Base-by-base conservation (phyloP, 2,329 filamentous ascomycete genomes). In the Pestalotiopsis sp. region DNA sequence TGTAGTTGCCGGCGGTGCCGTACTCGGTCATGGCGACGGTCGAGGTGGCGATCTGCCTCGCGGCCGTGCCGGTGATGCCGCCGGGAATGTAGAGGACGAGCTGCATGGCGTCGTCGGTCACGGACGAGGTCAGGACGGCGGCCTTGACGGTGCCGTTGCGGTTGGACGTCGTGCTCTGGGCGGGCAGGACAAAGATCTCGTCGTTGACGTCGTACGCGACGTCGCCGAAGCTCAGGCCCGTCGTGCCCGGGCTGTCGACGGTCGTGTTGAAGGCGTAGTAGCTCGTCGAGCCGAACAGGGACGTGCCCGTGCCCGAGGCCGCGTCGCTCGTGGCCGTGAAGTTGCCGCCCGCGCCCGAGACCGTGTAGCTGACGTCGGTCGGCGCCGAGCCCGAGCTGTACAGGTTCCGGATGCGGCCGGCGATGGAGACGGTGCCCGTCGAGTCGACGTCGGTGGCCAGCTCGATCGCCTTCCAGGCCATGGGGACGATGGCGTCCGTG, bases 381-480 rank as follows among this genome's bases (percentile, higher is more conserved):
- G 64, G 45, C 14, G 64, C 27, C 13, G 64, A 66, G 13, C 62
- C 62, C 13, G 20, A 36, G 31, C 25, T 58, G 31, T 66, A 66
- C 23, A 66, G 49, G 64, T 66, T 66, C 45, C 64, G 57, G 25
- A 66, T 66, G 20, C 39, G 64, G 17, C 64, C 64, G 12, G 45
- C 9, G 20, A 66, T 27, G n/a, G 64, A 66, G 17, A 66, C 64
- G 2, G 31, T 17, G 25, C 64, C 64, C 12, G 23, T 25, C 12
- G 41, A 38, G 45, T 66, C 31, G 23, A 66, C 57, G 12, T 66
- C 64, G 12, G 49, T 38, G n/a, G 64, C 64, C 20, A 66, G 25
- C 12, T 66, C 49, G 23, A 66, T 52, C 13, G 64, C 64, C 31
- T 66, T 66, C 64, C 64, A 66, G 13, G 64, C 49, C 64, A 66